A percentile compares a stretch with the other conserved stretches of the same genome.
phyloP scores from a whole-genome alignment of 176 grass and related monocot species.

The Cymbopogon citratus region DNA sequence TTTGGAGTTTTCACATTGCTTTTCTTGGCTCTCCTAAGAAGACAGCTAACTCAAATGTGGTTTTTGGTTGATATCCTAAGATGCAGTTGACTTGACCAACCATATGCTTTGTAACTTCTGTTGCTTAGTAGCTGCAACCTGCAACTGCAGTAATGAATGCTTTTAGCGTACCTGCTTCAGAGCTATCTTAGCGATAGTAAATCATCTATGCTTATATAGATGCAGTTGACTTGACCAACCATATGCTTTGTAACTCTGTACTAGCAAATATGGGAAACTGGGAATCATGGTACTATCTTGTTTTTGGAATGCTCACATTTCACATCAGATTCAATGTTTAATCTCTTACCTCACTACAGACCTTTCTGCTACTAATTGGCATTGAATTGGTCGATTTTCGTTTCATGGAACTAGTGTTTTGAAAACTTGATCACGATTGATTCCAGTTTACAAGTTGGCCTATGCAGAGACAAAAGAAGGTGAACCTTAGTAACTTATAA shows the following conservation, averaged over 20 bases:
- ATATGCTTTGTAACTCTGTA: too few relatives aligned
- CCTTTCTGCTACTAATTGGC: not conserved
- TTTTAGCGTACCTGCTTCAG: not conserved
- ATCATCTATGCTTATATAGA: not conserved
- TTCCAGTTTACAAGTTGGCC: not conserved
- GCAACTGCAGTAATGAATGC: not conserved
- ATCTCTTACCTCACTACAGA: not conserved
- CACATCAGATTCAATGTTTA: not conserved
- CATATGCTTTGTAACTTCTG: not conserved
- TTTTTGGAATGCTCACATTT: not conserved
- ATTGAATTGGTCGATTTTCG: not conserved
- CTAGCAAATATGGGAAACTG: not conserved
- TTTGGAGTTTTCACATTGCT: not conserved
- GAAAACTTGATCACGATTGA: not conserved
- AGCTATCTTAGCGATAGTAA: not conserved
- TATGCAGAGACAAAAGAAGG: not conserved
- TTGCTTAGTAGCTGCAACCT: not conserved
- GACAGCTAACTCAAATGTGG: not conserved
- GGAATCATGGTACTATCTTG: not conserved
- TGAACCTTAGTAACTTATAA: not conserved
- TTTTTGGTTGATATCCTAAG: not conserved
- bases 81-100: not conserved
- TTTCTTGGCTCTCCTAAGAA: not conserved
- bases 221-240: too few relatives aligned
- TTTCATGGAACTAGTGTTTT: not conserved